Evolutionary conservation across 2,329 filamentous ascomycete genomes (phyloP).

Genomic region (Ophiocordyceps polyrhachis-furcata): DNA sequence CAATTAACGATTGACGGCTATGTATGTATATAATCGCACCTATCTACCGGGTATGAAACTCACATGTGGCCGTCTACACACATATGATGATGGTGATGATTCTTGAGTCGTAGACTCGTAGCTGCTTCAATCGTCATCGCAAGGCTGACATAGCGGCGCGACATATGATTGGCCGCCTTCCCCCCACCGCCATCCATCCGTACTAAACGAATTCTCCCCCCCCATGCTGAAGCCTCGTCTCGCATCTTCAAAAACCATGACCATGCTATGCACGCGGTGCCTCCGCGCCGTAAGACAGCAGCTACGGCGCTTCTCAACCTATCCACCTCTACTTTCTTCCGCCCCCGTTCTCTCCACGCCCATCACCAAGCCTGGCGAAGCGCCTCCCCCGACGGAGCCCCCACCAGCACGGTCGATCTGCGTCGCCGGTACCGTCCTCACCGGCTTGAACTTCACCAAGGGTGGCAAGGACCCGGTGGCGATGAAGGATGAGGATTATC

Average conservation of each 20-base stretch:
- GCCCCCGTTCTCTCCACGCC: conserved; percentile 19
- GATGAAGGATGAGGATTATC: conserved; percentile 56
- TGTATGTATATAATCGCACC: neutral
- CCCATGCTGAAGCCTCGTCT: neutral
- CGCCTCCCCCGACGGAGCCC: conserved; percentile 8
- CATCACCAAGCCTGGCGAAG: conserved; percentile 13
- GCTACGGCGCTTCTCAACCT: conserved; percentile 22
- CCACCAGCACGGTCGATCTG: conserved; percentile 29
- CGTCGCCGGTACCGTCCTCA: conserved; percentile 49
- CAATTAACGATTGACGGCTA: too few species aligned
- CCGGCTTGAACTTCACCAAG: conserved; percentile 63
- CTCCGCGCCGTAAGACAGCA: conserved; percentile 22
- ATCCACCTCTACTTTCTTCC: conserved; percentile 16
- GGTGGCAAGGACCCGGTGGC: conserved; percentile 55
- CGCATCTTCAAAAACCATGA: conserved; percentile 4
- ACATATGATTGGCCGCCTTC: conserved; percentile 9
- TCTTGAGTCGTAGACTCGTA: neutral
- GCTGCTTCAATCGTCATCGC: conserved; percentile 1
- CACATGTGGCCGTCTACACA: neutral
- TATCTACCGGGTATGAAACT: neutral
- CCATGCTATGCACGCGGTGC: conserved; percentile 28
- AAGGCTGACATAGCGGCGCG: conserved; percentile 11
- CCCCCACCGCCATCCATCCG: neutral
- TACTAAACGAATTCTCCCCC: conserved; percentile 1
- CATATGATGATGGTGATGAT: neutral